These are phyloP conservation scores for Rosa lucieae DNA, from an alignment of 306 rosid genomes.

Conservation along the genomic window DNA sequence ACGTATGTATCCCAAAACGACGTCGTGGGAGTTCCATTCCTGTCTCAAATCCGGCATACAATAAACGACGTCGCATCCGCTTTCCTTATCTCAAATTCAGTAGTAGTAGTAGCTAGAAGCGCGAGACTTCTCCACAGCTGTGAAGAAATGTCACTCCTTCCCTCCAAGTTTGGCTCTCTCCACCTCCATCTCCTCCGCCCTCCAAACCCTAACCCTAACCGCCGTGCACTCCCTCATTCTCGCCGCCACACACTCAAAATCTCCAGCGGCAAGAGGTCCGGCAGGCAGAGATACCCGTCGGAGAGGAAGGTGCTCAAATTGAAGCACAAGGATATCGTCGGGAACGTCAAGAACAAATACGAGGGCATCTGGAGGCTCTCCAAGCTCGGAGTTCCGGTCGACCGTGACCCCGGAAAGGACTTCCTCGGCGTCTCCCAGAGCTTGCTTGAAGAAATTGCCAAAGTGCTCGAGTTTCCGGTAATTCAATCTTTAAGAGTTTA, in stretches of 20 bases:
- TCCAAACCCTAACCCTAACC: constrained; percentile 24
- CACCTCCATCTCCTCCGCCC: constrained; percentile 26
- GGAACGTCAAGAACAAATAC: constrained; percentile 45
- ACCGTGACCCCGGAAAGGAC: constrained; percentile 85
- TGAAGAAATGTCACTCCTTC: constrained; percentile 50
- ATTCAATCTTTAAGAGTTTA: neutral
- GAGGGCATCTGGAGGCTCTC: constrained; percentile 82
- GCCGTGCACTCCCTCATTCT: neutral
- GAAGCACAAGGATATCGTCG: constrained; percentile 52
- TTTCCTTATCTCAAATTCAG: neutral
- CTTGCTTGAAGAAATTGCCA: constrained; percentile 69
- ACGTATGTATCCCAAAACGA: neutral
- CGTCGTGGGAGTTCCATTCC: neutral
- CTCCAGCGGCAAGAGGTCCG: constrained; percentile 64
- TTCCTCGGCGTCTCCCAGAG: constrained; percentile 62
- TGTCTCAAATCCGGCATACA: too few species aligned
- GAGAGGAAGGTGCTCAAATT: constrained; percentile 77
- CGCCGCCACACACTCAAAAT: constrained; percentile 40
- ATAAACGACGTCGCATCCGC: neutral
- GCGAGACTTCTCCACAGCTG: neutral
- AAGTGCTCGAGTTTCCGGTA: constrained; percentile 76
- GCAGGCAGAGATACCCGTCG: constrained; percentile 84
- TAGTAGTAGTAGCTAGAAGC: neutral
- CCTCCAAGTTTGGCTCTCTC: constrained; percentile 39
- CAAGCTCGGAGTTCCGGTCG: constrained; percentile 69